Evolutionary conservation across 73 alveolate genomes (phyloP), one percentile per base, ranked within the genome.

Genomic region (Paraurostyla sp.): DNA sequence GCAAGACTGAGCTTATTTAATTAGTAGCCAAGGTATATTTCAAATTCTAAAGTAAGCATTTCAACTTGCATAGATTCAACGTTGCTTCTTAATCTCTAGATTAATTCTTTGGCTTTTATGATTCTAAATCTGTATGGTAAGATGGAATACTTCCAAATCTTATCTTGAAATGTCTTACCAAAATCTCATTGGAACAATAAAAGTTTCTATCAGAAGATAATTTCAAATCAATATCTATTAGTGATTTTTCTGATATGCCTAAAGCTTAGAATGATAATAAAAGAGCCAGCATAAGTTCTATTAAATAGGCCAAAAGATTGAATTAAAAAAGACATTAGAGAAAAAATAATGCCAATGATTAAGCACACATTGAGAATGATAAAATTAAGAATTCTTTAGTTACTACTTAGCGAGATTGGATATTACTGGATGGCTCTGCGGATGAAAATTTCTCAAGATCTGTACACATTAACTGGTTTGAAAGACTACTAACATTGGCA

Each of bases 391-490:
- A 51, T 27, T 6, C 7, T n/a, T 4, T 36, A 13, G 42, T 42
- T 41, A 73, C 85, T 42, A 83, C 92, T 23, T 7, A 83, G 6
- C 18, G 85, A 25, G 92, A 83, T 48, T 83, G 92, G 92, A 63
- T 83, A 20, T 20, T 83, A n/a, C 69, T 83, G 2, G 92, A 83
- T 63, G 92, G 92, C 20, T 43, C 85, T 0, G 52, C 63, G 33
- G 41, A 63, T 22, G 60, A 63, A 15, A 36, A 63, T 35, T 83
- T 76, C 23, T 32, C 29, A 4, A 54, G 63, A 4, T 45, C 82
- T 6, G 25, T 18, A 13, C 43, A 59, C 0, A 40, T 63, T 22
- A 52, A 65, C 23, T 83, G 92, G 92, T 76, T 63, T 41, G 92
- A 83, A 46, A 83, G 80, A 32, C 20, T 83, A 3, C 30, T 83